Evolutionary conservation across 208 protist genomes (phyloP).

Genomic region (Wallacemonas sp.): DNA sequence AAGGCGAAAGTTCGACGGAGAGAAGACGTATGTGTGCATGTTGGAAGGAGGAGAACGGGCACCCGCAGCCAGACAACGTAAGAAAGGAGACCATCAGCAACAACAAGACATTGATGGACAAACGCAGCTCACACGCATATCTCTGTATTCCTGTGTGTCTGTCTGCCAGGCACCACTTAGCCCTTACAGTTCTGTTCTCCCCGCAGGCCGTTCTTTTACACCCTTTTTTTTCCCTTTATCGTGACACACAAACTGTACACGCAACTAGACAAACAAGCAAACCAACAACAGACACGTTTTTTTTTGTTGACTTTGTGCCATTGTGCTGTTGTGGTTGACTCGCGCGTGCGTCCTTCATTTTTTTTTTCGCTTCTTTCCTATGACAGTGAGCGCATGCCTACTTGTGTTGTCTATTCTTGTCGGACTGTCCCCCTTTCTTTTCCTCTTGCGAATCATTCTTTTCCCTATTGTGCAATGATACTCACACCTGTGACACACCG

Average conservation of each 20-base stretch:
- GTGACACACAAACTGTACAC: neutral
- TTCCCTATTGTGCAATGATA: no score
- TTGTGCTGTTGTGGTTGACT: neutral
- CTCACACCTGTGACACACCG: neutral
- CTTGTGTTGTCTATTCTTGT: neutral
- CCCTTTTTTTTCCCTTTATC: neutral
- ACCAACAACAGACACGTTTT: neutral
- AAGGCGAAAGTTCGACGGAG: no score
- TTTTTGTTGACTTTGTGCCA: neutral
- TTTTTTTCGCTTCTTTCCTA: constrained; percentile 1
- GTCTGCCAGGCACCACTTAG: neutral
- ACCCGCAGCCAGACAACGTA: neutral
- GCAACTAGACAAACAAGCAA: neutral
- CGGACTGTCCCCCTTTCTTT: neutral
- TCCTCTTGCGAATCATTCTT: no score
- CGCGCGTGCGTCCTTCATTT: neutral
- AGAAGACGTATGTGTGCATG: no score
- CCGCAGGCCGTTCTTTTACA: neutral
- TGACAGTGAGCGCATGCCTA: neutral
- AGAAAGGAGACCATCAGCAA: neutral
- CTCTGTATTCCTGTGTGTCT: neutral
- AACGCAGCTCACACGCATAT: neutral
- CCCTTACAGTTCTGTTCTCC: constrained; percentile 2
- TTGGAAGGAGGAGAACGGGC: no score
- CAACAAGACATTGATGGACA: neutral